These are phyloP conservation scores for Pythium apleroticum DNA, from an alignment of 352 stramenopile species.

Conservation along the genomic window DNA sequence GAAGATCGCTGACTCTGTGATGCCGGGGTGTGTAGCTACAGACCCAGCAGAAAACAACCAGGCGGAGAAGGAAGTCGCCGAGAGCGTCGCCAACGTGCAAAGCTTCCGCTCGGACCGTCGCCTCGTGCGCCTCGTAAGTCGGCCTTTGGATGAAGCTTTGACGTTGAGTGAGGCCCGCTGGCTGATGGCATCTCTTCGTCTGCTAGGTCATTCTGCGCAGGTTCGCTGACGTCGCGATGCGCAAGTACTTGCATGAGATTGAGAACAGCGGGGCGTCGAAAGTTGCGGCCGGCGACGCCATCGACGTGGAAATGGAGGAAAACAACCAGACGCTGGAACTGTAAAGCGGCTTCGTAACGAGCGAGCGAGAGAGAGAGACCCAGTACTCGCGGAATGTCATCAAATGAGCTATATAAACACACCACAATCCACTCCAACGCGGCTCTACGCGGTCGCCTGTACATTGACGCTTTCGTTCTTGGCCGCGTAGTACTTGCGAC, in stretches of 20 bases:
- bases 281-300: neutral
- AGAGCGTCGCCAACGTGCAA: conserved; percentile 71
- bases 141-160: neutral
- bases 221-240: conserved; percentile 66
- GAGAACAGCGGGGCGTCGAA: conserved; percentile 13
- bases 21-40: conserved; percentile 28
- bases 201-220: conserved; percentile 63
- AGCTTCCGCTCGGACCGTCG: conserved; percentile 82
- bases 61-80: conserved; percentile 50
- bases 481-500: conserved; percentile 90
- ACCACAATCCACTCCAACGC: conserved; percentile 7
- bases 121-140: conserved; percentile 60
- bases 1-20: neutral
- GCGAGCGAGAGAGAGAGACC: neutral
- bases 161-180: neutral
- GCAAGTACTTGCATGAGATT: conserved; percentile 59
- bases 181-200: neutral
- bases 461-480: conserved; percentile 77
- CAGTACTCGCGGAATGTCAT: too few relatives aligned
- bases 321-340: conserved; percentile 17
- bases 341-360: neutral
- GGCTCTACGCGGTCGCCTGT: conserved; percentile 25
- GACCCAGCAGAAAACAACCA: conserved; percentile 50
- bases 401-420: conserved; percentile 25
- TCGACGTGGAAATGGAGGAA: conserved; percentile 15